Evolutionary conservation across 768 basidiomycete species (phyloP), one percentile per base, ranked within the genome.

Genomic region (Zangia roseola): DNA sequence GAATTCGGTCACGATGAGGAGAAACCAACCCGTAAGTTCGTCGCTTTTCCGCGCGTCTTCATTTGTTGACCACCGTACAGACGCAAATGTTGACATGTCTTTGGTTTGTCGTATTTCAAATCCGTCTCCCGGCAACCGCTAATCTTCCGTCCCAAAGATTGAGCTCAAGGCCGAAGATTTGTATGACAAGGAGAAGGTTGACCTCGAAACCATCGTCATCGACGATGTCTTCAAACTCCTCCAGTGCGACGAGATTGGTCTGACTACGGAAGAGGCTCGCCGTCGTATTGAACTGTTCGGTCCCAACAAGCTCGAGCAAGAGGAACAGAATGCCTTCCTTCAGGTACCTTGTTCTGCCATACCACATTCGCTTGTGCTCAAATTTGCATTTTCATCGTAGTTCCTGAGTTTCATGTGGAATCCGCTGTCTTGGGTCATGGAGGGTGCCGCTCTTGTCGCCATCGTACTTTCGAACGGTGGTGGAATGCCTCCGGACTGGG

Each of bases 381-480:
- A 19, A 35, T 46, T 19, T 24, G 20, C 14, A 2, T 39, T 39
- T n/a, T 23, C 24, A 24, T 10, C 0, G 24, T 36, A 91, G 89
- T 93, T 94, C 71, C 74, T 93, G 59, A 84, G 85, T 67, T 98
- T 98, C 81, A 98, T 97, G 95, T 98, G 95, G 95, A 98, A 98
- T 74, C 95, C 95, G 37, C 78, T 98, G 12, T 98, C 95, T 28
- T 98, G 95, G 95, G 95, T 98, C 71, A 98, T 98, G 95, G 95
- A 98, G 71, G 93, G 87, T 54, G 94, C 94, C 33, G 90, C 91
- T 8, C 78, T 93, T 25, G 92, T 94, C 57, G 94, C 95, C 40
- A 98, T 98, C 68, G 93, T 82, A 35, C 82, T 98, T 25, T 97
- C 95, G 47, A 98, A 98, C 71, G 95, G 95, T 71, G 84, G 84